Conservation (phyloP, 2,329 filamentous ascomycete genomes). For the Diaporthe amygdali region DNA sequence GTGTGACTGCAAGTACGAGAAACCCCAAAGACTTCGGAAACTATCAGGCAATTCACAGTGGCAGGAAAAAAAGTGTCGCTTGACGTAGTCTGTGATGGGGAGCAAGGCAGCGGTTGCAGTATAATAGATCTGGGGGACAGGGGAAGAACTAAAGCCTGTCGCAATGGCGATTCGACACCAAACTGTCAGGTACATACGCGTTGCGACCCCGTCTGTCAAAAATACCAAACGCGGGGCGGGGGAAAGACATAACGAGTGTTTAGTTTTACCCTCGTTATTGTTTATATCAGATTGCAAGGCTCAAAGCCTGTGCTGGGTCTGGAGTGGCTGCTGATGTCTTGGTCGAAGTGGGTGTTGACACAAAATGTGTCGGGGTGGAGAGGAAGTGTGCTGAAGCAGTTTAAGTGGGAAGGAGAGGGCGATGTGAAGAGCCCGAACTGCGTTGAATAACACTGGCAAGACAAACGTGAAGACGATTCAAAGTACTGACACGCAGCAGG, state of each 20-base stretch:
- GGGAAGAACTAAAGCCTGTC: background rate
- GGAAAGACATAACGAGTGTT: background rate
- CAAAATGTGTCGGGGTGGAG: background rate
- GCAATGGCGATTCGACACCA: background rate
- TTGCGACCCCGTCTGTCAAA: background rate
- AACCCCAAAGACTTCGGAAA: background rate
- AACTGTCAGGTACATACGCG: background rate
- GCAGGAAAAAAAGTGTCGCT: background rate
- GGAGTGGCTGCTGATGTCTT: background rate
- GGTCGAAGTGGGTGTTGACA: background rate
- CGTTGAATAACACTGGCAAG: background rate
- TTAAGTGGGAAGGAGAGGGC: background rate
- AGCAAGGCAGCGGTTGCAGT: background rate
- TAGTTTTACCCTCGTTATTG: background rate
- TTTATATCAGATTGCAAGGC: background rate
- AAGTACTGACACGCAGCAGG: background rate
- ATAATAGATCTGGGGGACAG: background rate
- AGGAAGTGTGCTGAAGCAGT: background rate
- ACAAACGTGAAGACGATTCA: background rate
- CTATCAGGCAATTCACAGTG: background rate
- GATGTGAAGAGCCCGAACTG: too few species aligned
- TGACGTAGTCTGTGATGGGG: background rate
- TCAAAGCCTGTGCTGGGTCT: background rate
- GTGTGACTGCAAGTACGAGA: background rate
- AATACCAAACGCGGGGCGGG: background rate